phyloP scores from a whole-genome alignment of 495 filamentous ascomycete genomes.

The Emericellopsis terricola region DNA sequence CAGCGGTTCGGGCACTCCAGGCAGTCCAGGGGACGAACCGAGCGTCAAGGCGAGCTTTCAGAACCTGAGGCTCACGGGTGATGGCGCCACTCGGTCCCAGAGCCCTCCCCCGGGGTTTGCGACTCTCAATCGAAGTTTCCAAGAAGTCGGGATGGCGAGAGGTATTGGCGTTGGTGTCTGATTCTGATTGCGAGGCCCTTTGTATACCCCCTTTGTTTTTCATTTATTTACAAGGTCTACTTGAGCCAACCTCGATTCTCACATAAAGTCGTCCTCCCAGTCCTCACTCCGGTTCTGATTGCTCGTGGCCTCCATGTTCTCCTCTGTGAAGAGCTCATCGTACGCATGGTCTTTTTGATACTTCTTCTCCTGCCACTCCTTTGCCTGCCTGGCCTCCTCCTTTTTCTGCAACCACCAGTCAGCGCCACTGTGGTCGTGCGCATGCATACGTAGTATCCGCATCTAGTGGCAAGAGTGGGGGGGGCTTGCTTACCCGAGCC shows the following conservation, averaged over 20 bases:
- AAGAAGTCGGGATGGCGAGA: background rate
- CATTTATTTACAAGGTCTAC: no score
- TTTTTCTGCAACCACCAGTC: slow-evolving; percentile 35
- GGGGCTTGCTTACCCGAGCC: slow-evolving; percentile 48
- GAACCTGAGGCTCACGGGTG: no score
- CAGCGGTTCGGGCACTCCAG: no score
- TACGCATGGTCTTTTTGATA: slow-evolving; percentile 92
- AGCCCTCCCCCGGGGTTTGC: no score
- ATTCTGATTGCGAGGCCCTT: no score
- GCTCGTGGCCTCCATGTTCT: slow-evolving; percentile 42
- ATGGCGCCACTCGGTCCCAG: no score
- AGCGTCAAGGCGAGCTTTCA: no score
- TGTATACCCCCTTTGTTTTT: no score
- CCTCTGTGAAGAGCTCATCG: slow-evolving; percentile 62
- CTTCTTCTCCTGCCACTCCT: slow-evolving; percentile 73
- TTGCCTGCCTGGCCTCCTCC: slow-evolving; percentile 57
- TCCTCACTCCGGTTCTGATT: slow-evolving; percentile 47
- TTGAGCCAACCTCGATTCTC: no score
- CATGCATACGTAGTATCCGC: no score
- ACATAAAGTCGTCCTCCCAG: slow-evolving; percentile 65
- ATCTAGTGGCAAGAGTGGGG: no score
- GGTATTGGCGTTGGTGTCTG: background rate
- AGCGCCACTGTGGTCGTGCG: background rate
- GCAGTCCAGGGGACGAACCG: no score
- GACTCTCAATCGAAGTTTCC: background rate